phyloP scores from a whole-genome alignment of 768 basidiomycete genomes.

The Collybia nuda region DNA sequence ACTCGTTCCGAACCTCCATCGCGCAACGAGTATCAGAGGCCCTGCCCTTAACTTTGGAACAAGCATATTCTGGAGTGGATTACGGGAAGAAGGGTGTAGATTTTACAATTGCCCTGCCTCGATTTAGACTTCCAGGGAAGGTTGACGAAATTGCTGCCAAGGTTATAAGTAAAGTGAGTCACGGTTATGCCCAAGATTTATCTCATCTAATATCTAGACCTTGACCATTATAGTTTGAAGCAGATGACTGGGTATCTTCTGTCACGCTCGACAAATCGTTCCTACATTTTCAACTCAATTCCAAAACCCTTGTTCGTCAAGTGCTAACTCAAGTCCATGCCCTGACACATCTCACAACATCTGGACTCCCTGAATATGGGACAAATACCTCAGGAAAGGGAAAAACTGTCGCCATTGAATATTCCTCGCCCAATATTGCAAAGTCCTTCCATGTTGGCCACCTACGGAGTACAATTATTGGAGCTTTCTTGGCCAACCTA shows the following conservation, averaged over 20 bases:
- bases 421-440: conserved; percentile 96
- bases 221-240: conserved; percentile 61
- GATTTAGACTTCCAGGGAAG: conserved; percentile 85
- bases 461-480: conserved; percentile 96
- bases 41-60: conserved; percentile 68
- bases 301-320: conserved; percentile 57
- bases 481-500: conserved; percentile 88
- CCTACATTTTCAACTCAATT: conserved; percentile 78
- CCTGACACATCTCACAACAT: conserved; percentile 63
- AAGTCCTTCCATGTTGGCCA: conserved; percentile 99
- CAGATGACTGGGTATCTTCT: conserved; percentile 76
- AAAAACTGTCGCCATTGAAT: conserved; percentile 87
- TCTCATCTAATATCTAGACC: conserved; percentile 1
- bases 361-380: conserved; percentile 75
- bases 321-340: conserved; percentile 73
- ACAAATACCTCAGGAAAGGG: conserved; percentile 73
- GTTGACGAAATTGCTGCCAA: conserved; percentile 73
- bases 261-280: conserved; percentile 75
- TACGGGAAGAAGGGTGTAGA: conserved; percentile 91
- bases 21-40: conserved; percentile 70
- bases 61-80: conserved; percentile 83
- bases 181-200: background rate
- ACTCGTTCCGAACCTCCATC: conserved; percentile 80
- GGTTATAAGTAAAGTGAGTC: conserved; percentile 70
- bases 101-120: conserved; percentile 85